Evolutionary conservation across 805 yeast genomes (phyloP).

Genomic region (Hagleromyces aurorensis): DNA sequence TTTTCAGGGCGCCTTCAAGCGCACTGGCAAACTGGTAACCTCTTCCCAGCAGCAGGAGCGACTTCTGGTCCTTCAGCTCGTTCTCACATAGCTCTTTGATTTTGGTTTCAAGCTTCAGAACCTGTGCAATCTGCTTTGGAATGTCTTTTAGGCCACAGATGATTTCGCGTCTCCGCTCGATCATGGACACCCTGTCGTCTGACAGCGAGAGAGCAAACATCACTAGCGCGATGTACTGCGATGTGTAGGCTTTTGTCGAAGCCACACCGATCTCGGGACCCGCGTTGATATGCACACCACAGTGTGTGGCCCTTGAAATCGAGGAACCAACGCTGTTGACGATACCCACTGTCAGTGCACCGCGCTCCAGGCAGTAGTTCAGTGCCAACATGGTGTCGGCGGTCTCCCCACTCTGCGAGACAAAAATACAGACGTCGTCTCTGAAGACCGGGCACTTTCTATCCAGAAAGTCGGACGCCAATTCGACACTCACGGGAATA

Average conservation of each 20-base stretch:
- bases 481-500: conserved; percentile 85
- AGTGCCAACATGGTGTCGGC: conserved; percentile 95
- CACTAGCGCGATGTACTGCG: conserved; percentile 93
- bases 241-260: conserved; percentile 96
- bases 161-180: conserved; percentile 72
- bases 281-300: conserved; percentile 99
- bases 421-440: conserved; percentile 96
- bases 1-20: conserved; percentile 95
- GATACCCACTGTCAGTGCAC: conserved; percentile 95
- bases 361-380: conserved; percentile 92
- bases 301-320: conserved; percentile 92
- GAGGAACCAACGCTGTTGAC: conserved; percentile 97
- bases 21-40: conserved; percentile 98
- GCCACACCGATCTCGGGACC: conserved; percentile 99
- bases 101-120: conserved; percentile 61
- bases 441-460: conserved; percentile 95
- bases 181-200: conserved; percentile 76
- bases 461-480: conserved; percentile 92
- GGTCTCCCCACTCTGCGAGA: conserved; percentile 98
- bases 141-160: conserved; percentile 77
- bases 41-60: conserved; percentile 87
- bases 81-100: conserved; percentile 70
- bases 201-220: conserved; percentile 95
- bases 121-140: conserved; percentile 77
- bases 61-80: conserved; percentile 71